Percentiles rank a stretch among this genome's conserved stretches.
phyloP scores from a whole-genome alignment of 225 moss, liverwort and hornwort genomes.

The Marchantia paleacea region DNA sequence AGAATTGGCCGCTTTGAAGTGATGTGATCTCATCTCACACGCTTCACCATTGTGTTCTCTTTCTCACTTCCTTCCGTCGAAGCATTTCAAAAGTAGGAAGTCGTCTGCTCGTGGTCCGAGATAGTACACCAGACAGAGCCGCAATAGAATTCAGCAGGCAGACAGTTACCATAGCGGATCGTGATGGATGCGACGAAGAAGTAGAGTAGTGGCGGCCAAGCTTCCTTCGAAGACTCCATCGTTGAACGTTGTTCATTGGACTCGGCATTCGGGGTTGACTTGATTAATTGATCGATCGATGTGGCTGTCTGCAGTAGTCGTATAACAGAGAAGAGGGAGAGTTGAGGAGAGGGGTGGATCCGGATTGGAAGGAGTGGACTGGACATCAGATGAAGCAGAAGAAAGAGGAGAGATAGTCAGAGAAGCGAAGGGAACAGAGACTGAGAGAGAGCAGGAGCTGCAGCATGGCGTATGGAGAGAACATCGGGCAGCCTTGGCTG shows the following conservation, averaged over 20 bases:
- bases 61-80: neutral
- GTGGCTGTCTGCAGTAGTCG: too few species aligned
- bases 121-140: neutral
- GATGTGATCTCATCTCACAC: neutral
- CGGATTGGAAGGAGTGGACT: neutral
- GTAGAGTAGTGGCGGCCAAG: neutral
- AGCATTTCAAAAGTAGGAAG: neutral
- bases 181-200: neutral
- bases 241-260: neutral
- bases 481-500: slow-evolving; percentile 28
- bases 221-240: neutral
- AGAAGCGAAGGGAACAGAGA: neutral
- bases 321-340: too few species aligned
- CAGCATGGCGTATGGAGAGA: slow-evolving; percentile 18
- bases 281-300: too few species aligned
- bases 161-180: neutral
- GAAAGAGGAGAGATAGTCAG: neutral
- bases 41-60: neutral
- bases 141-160: neutral
- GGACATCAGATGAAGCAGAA: slow-evolving; percentile 9
- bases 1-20: slow-evolving; percentile 2
- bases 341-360: too few species aligned
- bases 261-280: neutral
- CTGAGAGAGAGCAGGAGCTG: neutral
- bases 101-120: neutral